phyloP scores from a whole-genome alignment of 768 basidiomycete genomes.

The Boletus subcaerulescens region DNA sequence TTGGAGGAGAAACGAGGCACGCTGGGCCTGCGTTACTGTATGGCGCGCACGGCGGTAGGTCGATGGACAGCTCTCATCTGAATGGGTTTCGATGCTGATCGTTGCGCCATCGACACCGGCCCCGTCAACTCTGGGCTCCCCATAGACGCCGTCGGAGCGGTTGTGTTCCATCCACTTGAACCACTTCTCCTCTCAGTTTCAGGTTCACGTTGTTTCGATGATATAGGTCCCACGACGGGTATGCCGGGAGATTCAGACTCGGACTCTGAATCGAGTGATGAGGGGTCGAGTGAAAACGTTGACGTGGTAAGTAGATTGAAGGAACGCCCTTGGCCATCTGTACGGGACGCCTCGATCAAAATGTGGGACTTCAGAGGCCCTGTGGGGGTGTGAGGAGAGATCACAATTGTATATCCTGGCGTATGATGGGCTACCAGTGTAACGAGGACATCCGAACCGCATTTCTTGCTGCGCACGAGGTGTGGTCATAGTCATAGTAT shows the following conservation, averaged over 20 bases:
- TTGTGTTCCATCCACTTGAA: constrained; percentile 66
- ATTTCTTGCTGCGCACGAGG: too few species aligned
- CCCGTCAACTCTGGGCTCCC: not conserved
- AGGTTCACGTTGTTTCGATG: constrained; percentile 72
- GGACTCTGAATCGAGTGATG: constrained; percentile 16
- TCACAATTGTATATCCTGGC: not conserved
- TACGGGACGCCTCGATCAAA: constrained; percentile 28
- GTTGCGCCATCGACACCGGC: not conserved
- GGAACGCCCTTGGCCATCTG: constrained; percentile 14
- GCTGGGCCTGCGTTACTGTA: constrained; percentile 37
- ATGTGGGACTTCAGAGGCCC: constrained; percentile 20
- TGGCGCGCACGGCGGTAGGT: constrained; percentile 56
- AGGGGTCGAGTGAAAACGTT: not conserved
- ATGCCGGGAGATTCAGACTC: constrained; percentile 9
- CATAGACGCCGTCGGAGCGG: constrained; percentile 70
- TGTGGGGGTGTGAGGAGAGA: not conserved
- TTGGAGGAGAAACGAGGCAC: constrained; percentile 9
- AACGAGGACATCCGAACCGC: too few species aligned
- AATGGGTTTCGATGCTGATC: not conserved
- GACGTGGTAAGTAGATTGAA: constrained; percentile 6
- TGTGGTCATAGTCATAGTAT: constrained; percentile 23
- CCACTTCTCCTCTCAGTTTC: constrained; percentile 62
- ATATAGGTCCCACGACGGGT: not conserved
- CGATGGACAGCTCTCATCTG: too few species aligned
- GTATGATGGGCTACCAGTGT: not conserved